Percentiles rank a stretch among this genome's conserved stretches.
Conservation (phyloP, 495 filamentous ascomycete genomes). For the Lichenothelia convexa region DNA sequence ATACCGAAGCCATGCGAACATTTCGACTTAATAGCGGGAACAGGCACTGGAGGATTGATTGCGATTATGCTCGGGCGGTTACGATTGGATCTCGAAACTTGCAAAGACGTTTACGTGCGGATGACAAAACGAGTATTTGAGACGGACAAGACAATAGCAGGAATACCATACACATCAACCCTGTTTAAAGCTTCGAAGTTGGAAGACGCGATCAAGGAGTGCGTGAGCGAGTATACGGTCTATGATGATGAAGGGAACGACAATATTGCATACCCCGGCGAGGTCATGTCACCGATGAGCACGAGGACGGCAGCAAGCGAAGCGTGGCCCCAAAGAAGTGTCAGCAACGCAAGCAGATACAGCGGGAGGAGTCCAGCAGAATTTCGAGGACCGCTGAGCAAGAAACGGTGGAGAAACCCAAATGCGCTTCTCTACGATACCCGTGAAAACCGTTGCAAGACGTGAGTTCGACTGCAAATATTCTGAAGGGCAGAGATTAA, state of each 20-base stretch:
- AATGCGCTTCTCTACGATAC: conserved; percentile 62
- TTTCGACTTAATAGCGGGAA: conserved; percentile 91
- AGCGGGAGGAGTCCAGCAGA: conserved; percentile 24
- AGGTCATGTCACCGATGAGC: conserved; percentile 10
- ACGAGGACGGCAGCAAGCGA: not conserved
- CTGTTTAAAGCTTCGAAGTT: conserved; percentile 91
- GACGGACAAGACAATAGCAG: conserved; percentile 92
- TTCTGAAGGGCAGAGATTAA: conserved; percentile 14
- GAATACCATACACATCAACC: conserved; percentile 82
- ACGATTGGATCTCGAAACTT: conserved; percentile 82
- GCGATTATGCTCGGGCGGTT: conserved; percentile 90
- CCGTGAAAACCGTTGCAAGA: conserved; percentile 76
- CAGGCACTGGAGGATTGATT: conserved; percentile 86
- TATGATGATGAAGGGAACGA: conserved; percentile 63
- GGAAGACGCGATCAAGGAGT: conserved; percentile 83
- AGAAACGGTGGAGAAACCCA: conserved; percentile 34
- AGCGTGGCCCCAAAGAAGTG: conserved; percentile 12
- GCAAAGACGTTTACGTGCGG: conserved; percentile 86
- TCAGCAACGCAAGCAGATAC: conserved; percentile 42
- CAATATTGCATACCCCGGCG: conserved; percentile 11
- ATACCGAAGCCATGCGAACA: conserved; percentile 97
- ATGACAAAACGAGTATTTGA: conserved; percentile 91
- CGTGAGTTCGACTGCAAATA: conserved; percentile 34
- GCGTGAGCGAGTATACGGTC: conserved; percentile 71
- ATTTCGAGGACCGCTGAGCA: conserved; percentile 4